Percentiles rank a stretch among this genome's conserved stretches.
These are phyloP conservation scores for Neurospora sp. DNA, from an alignment of 495 filamentous ascomycete species.

Conservation along the genomic window DNA sequence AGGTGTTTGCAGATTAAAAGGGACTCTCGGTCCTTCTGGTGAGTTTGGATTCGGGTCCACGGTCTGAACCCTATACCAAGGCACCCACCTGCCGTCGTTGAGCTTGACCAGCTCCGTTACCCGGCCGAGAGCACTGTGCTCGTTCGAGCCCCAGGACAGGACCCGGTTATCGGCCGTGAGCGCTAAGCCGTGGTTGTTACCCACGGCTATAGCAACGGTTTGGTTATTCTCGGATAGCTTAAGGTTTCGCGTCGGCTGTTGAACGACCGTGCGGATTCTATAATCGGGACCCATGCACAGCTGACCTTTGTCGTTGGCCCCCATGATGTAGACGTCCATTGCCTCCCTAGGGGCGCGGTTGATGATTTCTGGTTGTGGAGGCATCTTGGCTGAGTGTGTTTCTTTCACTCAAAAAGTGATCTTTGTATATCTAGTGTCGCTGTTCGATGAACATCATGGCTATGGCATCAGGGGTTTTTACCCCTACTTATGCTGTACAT, in stretches of 20 bases:
- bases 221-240: conserved; percentile 20
- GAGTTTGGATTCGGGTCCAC: conserved; percentile 17
- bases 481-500: neutral
- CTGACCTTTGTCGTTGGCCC: conserved; percentile 6
- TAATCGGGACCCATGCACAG: neutral
- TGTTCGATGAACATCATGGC: neutral
- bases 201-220: conserved; percentile 51
- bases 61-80: neutral
- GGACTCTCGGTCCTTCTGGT: conserved; percentile 44
- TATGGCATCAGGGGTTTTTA: neutral
- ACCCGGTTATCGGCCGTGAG: conserved; percentile 57
- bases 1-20: conserved; percentile 51
- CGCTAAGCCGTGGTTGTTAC: conserved; percentile 57
- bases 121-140: conserved; percentile 56
- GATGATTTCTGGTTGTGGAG: neutral
- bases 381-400: neutral
- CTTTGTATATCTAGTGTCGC: neutral
- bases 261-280: conserved; percentile 1
- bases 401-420: neutral
- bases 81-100: neutral
- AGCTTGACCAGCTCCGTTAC: conserved; percentile 25
- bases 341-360: neutral
- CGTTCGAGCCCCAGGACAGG: conserved; percentile 65
- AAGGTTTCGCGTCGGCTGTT: neutral
- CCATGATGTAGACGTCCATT: conserved; percentile 8